Evolutionary conservation across 2,329 filamentous ascomycete species (phyloP).

Genomic region (Phialocephala subalpina): DNA sequence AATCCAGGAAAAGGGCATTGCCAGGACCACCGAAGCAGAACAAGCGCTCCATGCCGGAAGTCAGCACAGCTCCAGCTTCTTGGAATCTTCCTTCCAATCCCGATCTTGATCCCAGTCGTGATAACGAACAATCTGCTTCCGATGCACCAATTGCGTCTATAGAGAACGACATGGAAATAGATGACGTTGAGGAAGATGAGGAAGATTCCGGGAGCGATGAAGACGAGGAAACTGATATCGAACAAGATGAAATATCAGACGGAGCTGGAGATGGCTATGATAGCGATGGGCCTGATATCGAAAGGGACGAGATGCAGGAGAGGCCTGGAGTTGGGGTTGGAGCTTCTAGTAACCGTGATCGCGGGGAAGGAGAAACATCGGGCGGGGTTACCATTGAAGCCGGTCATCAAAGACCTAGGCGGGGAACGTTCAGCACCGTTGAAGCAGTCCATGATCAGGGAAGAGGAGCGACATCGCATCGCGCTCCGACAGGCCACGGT

Average conservation of each 20-base stretch:
- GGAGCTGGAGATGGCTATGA: neutral
- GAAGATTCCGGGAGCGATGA: neutral
- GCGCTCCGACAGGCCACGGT: too few relatives aligned
- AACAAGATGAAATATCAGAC: neutral
- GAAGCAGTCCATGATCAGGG: too few relatives aligned
- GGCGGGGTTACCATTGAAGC: too few relatives aligned
- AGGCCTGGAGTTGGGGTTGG: neutral
- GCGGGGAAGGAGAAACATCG: too few relatives aligned
- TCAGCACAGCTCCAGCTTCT: neutral
- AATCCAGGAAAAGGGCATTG: neutral
- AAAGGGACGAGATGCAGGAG: neutral
- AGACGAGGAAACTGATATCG: constrained; percentile 2
- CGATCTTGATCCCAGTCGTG: neutral
- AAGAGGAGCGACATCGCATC: too few relatives aligned
- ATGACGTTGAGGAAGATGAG: constrained; percentile 1
- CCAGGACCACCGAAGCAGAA: neutral
- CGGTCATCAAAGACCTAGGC: too few relatives aligned
- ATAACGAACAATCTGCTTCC: neutral
- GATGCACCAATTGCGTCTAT: neutral
- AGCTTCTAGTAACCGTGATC: too few relatives aligned
- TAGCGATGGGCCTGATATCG: neutral
- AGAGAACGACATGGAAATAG: neutral
- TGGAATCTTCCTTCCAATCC: neutral
- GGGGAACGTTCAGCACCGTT: too few relatives aligned
- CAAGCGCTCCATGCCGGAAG: neutral